Evolutionary conservation across 2,329 filamentous ascomycete species (phyloP).

Genomic region (Pyrenochaeta sp.): DNA sequence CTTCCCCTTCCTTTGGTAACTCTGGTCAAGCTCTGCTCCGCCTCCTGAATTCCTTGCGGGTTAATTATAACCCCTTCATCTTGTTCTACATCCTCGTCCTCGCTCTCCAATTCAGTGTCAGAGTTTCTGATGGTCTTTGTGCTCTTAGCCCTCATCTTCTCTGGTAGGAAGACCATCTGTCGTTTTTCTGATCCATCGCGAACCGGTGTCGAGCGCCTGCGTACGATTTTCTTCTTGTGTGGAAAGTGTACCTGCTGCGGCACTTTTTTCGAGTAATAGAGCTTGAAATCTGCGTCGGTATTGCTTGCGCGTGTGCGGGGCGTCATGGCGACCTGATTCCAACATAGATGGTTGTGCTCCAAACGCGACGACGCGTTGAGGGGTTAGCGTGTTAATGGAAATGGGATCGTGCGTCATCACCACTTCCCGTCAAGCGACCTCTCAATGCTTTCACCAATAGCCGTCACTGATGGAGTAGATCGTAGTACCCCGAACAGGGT

Average conservation of each 20-base stretch:
- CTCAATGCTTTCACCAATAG: no score
- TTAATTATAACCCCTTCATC: neutral
- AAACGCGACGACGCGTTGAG: constrained; percentile 36
- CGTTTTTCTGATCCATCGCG: constrained; percentile 29
- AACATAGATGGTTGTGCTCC: neutral
- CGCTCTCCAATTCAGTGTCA: constrained; percentile 14
- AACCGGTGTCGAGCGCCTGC: constrained; percentile 19
- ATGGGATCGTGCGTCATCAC: constrained; percentile 13
- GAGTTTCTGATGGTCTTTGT: constrained; percentile 18
- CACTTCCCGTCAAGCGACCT: neutral
- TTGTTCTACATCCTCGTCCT: constrained; percentile 14
- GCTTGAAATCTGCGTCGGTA: constrained; percentile 32
- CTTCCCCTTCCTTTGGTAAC: constrained; percentile 14
- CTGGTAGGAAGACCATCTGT: constrained; percentile 42
- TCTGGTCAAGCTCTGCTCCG: constrained; percentile 2
- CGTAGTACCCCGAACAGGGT: no score
- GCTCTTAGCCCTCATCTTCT: constrained; percentile 32
- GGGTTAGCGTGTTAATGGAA: constrained; percentile 15
- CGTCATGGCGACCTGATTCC: constrained; percentile 30
- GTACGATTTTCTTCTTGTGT: constrained; percentile 37
- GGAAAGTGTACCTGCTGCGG: constrained; percentile 43
- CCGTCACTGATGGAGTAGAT: no score
- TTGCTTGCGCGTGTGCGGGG: constrained; percentile 39
- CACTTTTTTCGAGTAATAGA: constrained; percentile 43
- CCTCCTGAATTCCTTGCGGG: neutral